phyloP scores from a whole-genome alignment of 2,329 filamentous ascomycete genomes.

The Ascochyta viciae-villosae region DNA sequence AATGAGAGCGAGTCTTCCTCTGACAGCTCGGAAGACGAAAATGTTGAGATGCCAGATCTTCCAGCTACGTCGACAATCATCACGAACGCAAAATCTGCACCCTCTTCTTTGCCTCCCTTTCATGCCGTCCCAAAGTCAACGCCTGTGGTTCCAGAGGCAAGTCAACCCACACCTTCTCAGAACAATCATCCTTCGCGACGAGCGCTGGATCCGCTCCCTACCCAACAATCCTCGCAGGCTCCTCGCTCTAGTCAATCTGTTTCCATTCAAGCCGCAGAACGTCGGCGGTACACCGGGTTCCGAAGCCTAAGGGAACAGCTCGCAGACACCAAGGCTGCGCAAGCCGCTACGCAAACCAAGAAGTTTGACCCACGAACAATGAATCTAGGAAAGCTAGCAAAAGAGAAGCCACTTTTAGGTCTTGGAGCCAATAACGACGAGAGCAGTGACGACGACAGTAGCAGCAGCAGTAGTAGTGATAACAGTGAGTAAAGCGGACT shows the following conservation, averaged over 20 bases:
- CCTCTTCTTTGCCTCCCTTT: conserved; percentile 24
- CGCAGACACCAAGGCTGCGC: conserved; percentile 16
- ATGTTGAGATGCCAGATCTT: conserved; percentile 17
- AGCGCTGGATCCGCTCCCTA: conserved; percentile 18
- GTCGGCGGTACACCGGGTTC: conserved; percentile 20
- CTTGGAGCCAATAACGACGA: conserved; percentile 6
- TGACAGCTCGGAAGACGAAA: conserved; percentile 21
- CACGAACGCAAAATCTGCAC: conserved; percentile 1
- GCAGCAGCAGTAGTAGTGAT: conserved; percentile 16
- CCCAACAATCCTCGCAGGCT: conserved; percentile 10
- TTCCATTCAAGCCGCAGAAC: conserved; percentile 17
- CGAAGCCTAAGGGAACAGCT: conserved; percentile 22
- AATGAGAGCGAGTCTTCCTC: conserved; percentile 20
- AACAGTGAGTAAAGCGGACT: conserved; percentile 6
- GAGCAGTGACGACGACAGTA: conserved; percentile 20
- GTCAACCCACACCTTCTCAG: conserved; percentile 13
- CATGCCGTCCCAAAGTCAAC: background rate
- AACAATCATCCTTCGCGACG: background rate
- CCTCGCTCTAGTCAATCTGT: conserved; percentile 19
- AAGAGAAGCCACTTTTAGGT: background rate
- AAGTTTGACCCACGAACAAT: conserved; percentile 20
- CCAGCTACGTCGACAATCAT: background rate
- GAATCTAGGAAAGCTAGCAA: conserved; percentile 15
- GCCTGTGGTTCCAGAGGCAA: conserved; percentile 13
- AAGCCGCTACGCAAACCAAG: conserved; percentile 12